Evolutionary conservation across 2,329 filamentous ascomycete genomes (phyloP).

Genomic region (Pseudocercospora fijiensis): DNA sequence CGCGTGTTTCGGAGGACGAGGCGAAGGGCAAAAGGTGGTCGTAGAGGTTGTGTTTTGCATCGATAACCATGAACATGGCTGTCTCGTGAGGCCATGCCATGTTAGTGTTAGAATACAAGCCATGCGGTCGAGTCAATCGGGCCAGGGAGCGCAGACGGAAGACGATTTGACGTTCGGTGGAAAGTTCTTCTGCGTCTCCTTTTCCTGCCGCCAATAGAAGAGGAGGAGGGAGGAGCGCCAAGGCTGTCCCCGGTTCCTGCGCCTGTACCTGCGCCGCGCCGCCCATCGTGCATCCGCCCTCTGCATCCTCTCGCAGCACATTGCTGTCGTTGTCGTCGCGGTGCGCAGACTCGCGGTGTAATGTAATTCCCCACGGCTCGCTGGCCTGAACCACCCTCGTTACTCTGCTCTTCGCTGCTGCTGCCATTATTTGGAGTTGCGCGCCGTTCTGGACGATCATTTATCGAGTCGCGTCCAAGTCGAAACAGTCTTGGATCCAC

Average conservation of each 20-base stretch:
- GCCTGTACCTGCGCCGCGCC: neutral
- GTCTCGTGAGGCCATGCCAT: neutral
- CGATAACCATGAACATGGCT: neutral
- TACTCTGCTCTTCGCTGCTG: neutral
- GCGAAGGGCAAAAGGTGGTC: neutral
- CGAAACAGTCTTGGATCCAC: conserved; percentile 1
- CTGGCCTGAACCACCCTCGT: conserved; percentile 9
- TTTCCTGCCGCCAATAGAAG: neutral
- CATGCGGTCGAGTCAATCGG: neutral
- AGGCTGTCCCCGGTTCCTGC: neutral
- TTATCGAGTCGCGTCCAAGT: conserved; percentile 1
- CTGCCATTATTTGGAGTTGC: neutral
- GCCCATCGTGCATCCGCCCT: neutral
- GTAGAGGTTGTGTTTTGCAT: neutral
- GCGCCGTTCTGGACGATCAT: neutral
- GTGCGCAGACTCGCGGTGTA: conserved; percentile 14
- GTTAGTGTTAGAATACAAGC: no score
- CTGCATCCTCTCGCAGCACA: neutral
- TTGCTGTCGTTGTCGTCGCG: neutral
- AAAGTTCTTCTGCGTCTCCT: neutral
- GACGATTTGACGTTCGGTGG: neutral
- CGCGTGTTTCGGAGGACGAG: neutral
- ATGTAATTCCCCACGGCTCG: conserved; percentile 1
- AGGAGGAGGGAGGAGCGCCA: no score
- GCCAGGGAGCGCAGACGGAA: conserved; percentile 1